phyloP scores from a whole-genome alignment of 306 rosid species.

The Trichosanthes truncata region DNA sequence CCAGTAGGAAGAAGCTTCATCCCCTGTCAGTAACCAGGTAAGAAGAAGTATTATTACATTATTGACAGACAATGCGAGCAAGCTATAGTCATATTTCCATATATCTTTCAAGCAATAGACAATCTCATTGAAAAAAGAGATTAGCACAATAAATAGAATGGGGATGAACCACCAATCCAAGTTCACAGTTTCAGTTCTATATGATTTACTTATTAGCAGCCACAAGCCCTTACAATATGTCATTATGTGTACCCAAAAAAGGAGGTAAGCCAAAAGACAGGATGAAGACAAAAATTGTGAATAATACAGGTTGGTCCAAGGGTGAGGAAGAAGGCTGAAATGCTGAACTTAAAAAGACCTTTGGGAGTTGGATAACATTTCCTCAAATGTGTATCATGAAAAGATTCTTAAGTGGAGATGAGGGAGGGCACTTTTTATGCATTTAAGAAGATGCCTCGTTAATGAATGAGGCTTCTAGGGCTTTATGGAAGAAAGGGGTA shows the following conservation, averaged over 20 bases:
- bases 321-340: not conserved
- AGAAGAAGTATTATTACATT: constrained; percentile 14
- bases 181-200: not conserved
- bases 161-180: not conserved
- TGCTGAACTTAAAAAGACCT: not conserved
- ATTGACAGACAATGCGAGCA: not conserved
- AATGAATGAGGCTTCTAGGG: not conserved
- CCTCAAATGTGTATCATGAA: not conserved
- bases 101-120: not conserved
- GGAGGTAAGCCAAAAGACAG: not conserved
- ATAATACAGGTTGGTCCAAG: not conserved
- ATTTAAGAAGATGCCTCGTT: not conserved
- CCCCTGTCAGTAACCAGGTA: constrained; percentile 51
- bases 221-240: not conserved
- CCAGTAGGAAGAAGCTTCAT: constrained; percentile 96
- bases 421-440: not conserved
- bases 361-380: not conserved
- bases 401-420: not conserved
- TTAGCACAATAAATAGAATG: not conserved
- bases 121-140: not conserved
- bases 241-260: not conserved
- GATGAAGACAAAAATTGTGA: not conserved
- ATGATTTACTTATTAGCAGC: not conserved
- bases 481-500: not conserved
- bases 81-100: not conserved